phyloP scores from a whole-genome alignment of 768 basidiomycete genomes.

The Lyophyllum atratum region DNA sequence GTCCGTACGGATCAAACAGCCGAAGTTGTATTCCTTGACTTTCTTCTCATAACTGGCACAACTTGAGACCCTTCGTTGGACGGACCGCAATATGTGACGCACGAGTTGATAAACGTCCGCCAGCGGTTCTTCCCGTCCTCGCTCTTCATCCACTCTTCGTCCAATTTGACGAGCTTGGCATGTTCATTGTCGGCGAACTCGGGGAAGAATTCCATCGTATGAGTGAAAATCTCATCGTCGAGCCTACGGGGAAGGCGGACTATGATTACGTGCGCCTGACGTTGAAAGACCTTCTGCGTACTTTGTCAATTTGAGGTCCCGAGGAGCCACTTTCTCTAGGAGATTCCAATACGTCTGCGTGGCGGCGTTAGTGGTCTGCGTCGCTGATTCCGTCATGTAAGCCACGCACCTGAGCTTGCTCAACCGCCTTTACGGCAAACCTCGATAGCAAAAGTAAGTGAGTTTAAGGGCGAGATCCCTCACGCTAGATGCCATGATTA shows the following conservation, averaged over 20 bases:
- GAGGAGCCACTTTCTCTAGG: conserved; percentile 76
- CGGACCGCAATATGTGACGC: conserved; percentile 13
- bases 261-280: background rate
- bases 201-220: conserved; percentile 78
- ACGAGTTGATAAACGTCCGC: conserved; percentile 85
- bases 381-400: background rate
- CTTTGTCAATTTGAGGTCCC: conserved; percentile 81
- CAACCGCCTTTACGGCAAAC: conserved; percentile 93
- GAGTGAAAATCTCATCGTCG: conserved; percentile 90
- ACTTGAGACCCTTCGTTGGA: background rate
- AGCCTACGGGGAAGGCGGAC: conserved; percentile 43
- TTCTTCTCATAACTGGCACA: conserved; percentile 78
- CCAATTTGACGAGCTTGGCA: conserved; percentile 54
- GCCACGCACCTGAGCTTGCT: conserved; percentile 86
- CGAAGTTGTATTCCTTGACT: conserved; percentile 95
- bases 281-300: conserved; percentile 33
- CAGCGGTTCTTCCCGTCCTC: conserved; percentile 84
- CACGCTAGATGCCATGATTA: background rate
- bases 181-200: conserved; percentile 60
- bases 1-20: conserved; percentile 87
- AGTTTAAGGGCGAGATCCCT: background rate
- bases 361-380: background rate
- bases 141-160: conserved; percentile 95
- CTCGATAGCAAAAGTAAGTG: conserved; percentile 30
- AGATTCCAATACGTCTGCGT: conserved; percentile 93